Percentiles rank a stretch among this genome's conserved stretches.
Evolutionary conservation across 1,139 yeast species (phyloP).

Genomic region (Geotrichum cucujoidarum): DNA sequence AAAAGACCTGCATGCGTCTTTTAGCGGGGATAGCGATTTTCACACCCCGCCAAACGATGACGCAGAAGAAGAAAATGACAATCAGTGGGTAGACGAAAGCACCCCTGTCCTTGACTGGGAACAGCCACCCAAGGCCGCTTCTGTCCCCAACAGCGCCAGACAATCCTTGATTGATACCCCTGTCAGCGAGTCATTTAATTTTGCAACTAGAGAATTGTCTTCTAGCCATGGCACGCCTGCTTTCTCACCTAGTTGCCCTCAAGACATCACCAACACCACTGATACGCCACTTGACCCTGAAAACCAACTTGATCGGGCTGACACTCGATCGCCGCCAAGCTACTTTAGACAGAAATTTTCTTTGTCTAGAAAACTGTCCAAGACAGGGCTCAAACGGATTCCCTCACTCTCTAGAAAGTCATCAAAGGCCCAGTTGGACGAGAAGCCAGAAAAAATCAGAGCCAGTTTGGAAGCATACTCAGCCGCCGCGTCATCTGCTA

Average conservation of each 20-base stretch:
- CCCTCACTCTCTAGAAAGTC: slow-evolving; percentile 15
- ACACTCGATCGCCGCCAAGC: slow-evolving; percentile 4
- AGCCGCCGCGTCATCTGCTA: too few relatives aligned
- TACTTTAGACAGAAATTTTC: slow-evolving; percentile 22
- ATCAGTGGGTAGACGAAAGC: slow-evolving; percentile 12
- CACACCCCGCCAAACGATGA: slow-evolving; percentile 1
- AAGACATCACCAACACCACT: not conserved
- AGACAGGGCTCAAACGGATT: slow-evolving; percentile 11
- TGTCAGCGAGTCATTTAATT: not conserved
- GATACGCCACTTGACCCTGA: not conserved
- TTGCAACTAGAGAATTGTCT: not conserved
- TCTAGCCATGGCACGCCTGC: not conserved
- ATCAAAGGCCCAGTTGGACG: slow-evolving; percentile 1
- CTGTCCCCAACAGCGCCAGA: not conserved
- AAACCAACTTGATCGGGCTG: not conserved
- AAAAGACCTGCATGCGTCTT: not conserved
- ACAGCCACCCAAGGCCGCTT: not conserved
- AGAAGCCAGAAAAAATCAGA: not conserved
- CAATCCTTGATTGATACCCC: not conserved
- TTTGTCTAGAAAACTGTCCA: slow-evolving; percentile 21
- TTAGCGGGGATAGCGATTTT: not conserved
- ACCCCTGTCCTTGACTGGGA: not conserved
- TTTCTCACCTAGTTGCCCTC: not conserved
- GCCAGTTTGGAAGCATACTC: too few relatives aligned
- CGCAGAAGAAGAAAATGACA: slow-evolving; percentile 17